Evolutionary conservation across 23 red algal species (phyloP).

Genomic region (Cyanidioschyzon merolae): DNA sequence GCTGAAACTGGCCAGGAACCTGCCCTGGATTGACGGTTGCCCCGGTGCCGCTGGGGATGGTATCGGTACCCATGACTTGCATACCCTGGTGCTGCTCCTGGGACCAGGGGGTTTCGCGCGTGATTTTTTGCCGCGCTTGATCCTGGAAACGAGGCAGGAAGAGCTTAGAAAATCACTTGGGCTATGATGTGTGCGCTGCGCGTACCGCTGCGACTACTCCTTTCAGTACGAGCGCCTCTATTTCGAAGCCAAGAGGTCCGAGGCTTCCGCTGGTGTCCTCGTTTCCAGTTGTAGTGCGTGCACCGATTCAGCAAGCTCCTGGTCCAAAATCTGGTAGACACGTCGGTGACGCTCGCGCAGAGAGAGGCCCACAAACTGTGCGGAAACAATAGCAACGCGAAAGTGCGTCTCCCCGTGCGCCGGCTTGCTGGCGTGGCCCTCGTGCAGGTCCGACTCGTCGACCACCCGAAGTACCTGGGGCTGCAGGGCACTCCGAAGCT

Average conservation of each 20-base stretch:
- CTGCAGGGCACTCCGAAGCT: constrained; percentile 38
- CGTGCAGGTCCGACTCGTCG: constrained; percentile 55
- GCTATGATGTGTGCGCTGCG: too few species aligned
- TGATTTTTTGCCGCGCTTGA: background rate
- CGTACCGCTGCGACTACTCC: too few species aligned
- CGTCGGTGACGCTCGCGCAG: constrained; percentile 41
- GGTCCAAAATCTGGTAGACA: constrained; percentile 47
- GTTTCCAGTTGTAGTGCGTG: constrained; percentile 68
- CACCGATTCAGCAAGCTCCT: constrained; percentile 40
- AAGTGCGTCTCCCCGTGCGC: constrained; percentile 61
- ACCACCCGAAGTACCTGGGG: constrained; percentile 35
- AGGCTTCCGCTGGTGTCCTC: constrained; percentile 36
- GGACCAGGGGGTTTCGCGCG: background rate
- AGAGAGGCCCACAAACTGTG: constrained; percentile 33
- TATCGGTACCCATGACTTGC: background rate
- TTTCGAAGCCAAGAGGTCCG: background rate
- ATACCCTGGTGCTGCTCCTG: background rate
- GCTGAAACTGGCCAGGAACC: too few species aligned
- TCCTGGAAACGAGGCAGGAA: background rate
- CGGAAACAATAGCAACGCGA: constrained; percentile 39
- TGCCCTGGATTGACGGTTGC: too few species aligned
- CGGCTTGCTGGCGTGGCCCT: constrained; percentile 39
- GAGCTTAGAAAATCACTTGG: too few species aligned
- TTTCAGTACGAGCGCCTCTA: too few species aligned
- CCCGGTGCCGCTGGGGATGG: too few species aligned